phyloP scores from a whole-genome alignment of 1,284 basidiomycete species.

The Sphaerobolus stellatus region DNA sequence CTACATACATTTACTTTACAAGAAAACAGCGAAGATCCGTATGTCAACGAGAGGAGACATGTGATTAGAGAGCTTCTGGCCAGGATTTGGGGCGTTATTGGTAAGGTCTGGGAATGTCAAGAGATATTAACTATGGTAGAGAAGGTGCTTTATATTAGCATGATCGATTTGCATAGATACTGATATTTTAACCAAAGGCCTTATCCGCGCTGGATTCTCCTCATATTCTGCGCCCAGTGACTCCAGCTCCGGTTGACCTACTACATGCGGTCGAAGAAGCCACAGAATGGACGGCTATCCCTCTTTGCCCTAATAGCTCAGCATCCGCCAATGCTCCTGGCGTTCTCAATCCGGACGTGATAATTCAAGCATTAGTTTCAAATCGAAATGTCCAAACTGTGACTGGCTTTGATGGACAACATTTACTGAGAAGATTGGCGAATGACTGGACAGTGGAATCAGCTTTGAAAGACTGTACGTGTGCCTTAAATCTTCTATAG shows the following conservation, averaged over 20 bases:
- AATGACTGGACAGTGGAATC: constrained; percentile 69
- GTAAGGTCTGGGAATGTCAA: constrained; percentile 65
- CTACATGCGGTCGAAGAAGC: constrained; percentile 24
- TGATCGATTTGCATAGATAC: neutral
- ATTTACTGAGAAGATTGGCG: constrained; percentile 53
- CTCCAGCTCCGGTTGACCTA: constrained; percentile 30
- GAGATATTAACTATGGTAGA: constrained; percentile 56
- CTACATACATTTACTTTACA: constrained; percentile 57
- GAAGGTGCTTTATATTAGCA: constrained; percentile 43
- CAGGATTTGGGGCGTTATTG: constrained; percentile 67
- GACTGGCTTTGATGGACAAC: constrained; percentile 59
- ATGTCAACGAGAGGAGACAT: constrained; percentile 49
- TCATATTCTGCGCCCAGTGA: constrained; percentile 15
- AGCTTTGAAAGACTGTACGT: constrained; percentile 76
- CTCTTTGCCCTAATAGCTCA: constrained; percentile 2
- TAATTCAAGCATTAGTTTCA: constrained; percentile 53
- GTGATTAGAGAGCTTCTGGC: constrained; percentile 67
- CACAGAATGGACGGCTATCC: constrained; percentile 11
- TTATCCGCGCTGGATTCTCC: constrained; percentile 14
- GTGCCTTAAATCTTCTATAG: no score
- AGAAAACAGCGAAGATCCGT: constrained; percentile 38
- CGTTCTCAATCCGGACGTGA: constrained; percentile 56
- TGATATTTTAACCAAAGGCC: constrained; percentile 11
- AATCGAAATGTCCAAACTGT: constrained; percentile 57
- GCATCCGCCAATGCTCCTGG: constrained; percentile 21